Evolutionary conservation across 1,284 basidiomycete genomes (phyloP), one percentile per base, ranked within the genome.

Genomic region (Kalmanozyma brasiliensis): DNA sequence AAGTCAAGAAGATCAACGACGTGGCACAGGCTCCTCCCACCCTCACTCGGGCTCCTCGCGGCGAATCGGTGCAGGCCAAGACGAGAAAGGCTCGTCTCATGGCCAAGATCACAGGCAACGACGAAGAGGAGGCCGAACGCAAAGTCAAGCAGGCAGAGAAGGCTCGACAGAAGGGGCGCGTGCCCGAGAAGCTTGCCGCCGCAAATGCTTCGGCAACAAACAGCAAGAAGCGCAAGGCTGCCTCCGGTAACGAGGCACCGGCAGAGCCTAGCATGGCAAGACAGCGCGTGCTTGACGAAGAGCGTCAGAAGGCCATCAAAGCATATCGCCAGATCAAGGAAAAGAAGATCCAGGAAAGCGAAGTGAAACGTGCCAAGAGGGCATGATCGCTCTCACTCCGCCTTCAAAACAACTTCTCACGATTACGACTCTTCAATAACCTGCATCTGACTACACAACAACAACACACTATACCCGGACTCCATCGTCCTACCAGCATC

Each of bases 291-390:
- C 67, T 76, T 22, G 71, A 75, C 30, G 65, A 76, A 36, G 76
- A 78, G 60, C 61, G 69, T 24, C 43, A 75, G 22, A 68, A 65
- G 33, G 74, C 58, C 29, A 72, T 79, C 53, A 55, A 63, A 32
- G 56, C 63, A n/a, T 79, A 79, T 43, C 69, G 77, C 2, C 56
- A 63, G 60, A 52, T 53, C 52, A 79, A 79, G 47, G 63, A 73
- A 52, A 64, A 66, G 53, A 65, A 64, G 48, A 65, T 66, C 24
- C 43, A 65, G 26, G 44, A 62, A 40, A 44, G 20, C 17, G 64
- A 73, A 40, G 38, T 49, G 2, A 59, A 61, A 44, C 58, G 56
- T 22, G 43, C 46, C 48, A 64, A 65, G 43, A 64, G 52, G 38
- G 52, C 58, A 2, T 59, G 38, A 52, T n/a, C n/a, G n/a, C n/a